Evolutionary conservation across 441 rosid species (phyloP), one percentile per base, ranked within the genome.

Genomic region (Mallotus repandus): DNA sequence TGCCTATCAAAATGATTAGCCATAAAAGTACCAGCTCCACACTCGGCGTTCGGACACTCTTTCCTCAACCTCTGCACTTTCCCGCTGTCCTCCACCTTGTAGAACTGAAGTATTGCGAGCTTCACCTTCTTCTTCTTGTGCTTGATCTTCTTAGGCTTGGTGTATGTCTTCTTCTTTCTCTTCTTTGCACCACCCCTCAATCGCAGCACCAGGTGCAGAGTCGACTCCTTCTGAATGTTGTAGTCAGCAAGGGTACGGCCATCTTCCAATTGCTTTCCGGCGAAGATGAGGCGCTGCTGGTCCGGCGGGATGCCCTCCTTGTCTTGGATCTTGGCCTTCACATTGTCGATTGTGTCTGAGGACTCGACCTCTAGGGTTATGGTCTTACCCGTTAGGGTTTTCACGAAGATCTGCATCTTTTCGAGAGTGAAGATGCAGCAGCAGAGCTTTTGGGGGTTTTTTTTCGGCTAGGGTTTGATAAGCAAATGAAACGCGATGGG

Each of bases 161-260:
- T 91, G 84, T 89, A 89, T 1, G 94, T 89, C 91, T 91, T 88
- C 92, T 91, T 91, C 92, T 91, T 91, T 74, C 94, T 84, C 88
- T 89, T 91, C 85, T 86, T 89, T 0, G 91, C 94, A 11, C 97
- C 94, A 7, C 97, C 97, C 9, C 90, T 84, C 78, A 87, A 81
- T 18, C 91, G 89, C 25, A 91, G 89, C 8, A 91, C 96, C 15
- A 89, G 85, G 74, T 91, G 94, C 9, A 89, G 88, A 19, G 94
- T 88, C 32, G 94, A 91, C 65, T 91, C 96, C 86, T 90, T 90
- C 84, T 86, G 92, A 72, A 88, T 90, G 79, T 88, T 88, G 82
- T 87, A 89, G 74, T 91, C 91, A 4, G 91, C 92, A 50, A 91
- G 86, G 0, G 92, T 88, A 6, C 92, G 85, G 1, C 92, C 94